Percentiles rank a stretch among this genome's conserved stretches.
phyloP scores from a whole-genome alignment of 805 yeast genomes.

The Kluyveromyces lactis region DNA sequence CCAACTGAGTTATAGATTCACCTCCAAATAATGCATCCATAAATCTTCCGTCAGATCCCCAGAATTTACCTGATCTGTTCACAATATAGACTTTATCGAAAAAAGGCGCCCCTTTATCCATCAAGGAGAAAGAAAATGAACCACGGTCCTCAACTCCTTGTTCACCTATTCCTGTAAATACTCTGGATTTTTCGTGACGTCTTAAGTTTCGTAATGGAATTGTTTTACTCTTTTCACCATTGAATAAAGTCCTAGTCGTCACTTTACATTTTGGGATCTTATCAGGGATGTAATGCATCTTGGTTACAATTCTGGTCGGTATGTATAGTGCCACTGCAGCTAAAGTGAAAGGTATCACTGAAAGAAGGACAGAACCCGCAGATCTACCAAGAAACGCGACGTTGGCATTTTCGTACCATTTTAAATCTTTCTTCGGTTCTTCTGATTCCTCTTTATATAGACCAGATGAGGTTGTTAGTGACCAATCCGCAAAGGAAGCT shows the following conservation, averaged over 20 bases:
- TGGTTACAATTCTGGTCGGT: constrained; percentile 23
- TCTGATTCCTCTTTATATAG: constrained; percentile 3
- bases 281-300: constrained; percentile 20
- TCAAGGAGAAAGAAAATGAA: constrained; percentile 20
- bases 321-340: constrained; percentile 17
- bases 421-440: neutral
- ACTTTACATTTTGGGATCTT: constrained; percentile 15
- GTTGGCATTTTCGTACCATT: constrained; percentile 7
- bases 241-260: constrained; percentile 14
- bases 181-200: constrained; percentile 13
- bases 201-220: constrained; percentile 12
- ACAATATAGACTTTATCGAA: constrained; percentile 20
- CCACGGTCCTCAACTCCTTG: constrained; percentile 27
- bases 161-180: constrained; percentile 24
- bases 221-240: constrained; percentile 2
- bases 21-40: constrained; percentile 24
- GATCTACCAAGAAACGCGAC: constrained; percentile 14
- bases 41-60: constrained; percentile 23
- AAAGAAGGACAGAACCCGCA: constrained; percentile 18
- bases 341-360: constrained; percentile 22
- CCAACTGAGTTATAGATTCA: constrained; percentile 15
- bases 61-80: constrained; percentile 24
- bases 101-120: constrained; percentile 13
- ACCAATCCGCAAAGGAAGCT: constrained; percentile 22
- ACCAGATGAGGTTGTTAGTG: constrained; percentile 16